Evolutionary conservation across 1,284 basidiomycete species (phyloP).

Genomic region (Athelia psychrophila): DNA sequence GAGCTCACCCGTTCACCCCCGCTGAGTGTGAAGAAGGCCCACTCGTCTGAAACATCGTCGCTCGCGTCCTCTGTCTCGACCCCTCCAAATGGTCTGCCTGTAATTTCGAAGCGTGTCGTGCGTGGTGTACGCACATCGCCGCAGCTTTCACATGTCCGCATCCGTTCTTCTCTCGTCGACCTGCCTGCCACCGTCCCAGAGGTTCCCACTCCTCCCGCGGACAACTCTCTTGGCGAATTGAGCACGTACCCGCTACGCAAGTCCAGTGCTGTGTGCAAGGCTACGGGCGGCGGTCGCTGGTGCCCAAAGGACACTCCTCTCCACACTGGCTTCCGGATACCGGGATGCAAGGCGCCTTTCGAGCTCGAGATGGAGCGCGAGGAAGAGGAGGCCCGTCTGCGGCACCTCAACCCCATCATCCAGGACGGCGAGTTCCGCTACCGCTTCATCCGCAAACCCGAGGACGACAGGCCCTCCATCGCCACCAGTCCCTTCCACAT

Average conservation of each 20-base stretch:
- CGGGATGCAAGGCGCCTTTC: conserved; percentile 60
- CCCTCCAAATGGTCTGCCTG: conserved; percentile 30
- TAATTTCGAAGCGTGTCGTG: conserved; percentile 14
- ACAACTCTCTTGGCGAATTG: conserved; percentile 54
- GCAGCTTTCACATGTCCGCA: conserved; percentile 10
- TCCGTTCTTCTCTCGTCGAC: not conserved
- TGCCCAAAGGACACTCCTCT: conserved; percentile 53
- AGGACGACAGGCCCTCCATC: not conserved
- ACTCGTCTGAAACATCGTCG: conserved; percentile 24
- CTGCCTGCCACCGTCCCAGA: conserved; percentile 15
- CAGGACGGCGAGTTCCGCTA: conserved; percentile 44
- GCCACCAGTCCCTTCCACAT: not conserved
- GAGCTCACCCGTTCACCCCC: conserved; percentile 32
- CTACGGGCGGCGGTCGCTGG: conserved; percentile 74
- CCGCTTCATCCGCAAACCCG: not conserved
- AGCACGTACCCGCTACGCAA: conserved; percentile 66
- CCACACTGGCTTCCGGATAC: conserved; percentile 48
- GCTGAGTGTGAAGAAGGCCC: conserved; percentile 25
- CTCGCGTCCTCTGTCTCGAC: conserved; percentile 31
- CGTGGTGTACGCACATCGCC: conserved; percentile 26
- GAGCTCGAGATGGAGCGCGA: conserved; percentile 66
- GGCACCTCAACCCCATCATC: conserved; percentile 57
- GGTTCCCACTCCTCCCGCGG: not conserved
- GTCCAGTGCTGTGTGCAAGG: conserved; percentile 66
- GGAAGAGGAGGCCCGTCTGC: conserved; percentile 46